Percentiles rank a stretch among this genome's conserved stretches.
These are phyloP conservation scores for Peribolospora baueri DNA, from an alignment of 768 basidiomycete genomes.

Conservation along the genomic window DNA sequence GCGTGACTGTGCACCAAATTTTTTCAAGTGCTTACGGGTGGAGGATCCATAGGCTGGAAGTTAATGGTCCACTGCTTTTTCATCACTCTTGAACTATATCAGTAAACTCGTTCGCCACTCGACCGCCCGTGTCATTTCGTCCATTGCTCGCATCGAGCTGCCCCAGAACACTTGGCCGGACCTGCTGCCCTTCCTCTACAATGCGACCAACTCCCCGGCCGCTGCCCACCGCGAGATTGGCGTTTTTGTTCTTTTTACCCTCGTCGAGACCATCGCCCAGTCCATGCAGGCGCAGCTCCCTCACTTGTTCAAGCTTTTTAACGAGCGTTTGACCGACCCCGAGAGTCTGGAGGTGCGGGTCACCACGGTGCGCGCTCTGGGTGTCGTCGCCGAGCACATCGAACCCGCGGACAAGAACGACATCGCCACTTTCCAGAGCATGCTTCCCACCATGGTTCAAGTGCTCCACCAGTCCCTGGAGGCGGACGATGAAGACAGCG, in stretches of 20 bases:
- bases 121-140: conserved; percentile 71
- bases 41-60: no score
- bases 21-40: no score
- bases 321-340: conserved; percentile 44
- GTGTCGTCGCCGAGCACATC: conserved; percentile 79
- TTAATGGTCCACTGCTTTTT: no score
- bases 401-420: conserved; percentile 64
- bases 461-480: conserved; percentile 70
- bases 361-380: conserved; percentile 72
- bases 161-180: conserved; percentile 53
- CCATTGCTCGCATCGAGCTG: conserved; percentile 74
- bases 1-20: no score
- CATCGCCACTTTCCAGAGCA: conserved; percentile 64
- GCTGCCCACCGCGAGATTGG: conserved; percentile 73
- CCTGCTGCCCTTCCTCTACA: conserved; percentile 65
- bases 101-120: conserved; percentile 83
- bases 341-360: conserved; percentile 76
- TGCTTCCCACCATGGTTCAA: conserved; percentile 66
- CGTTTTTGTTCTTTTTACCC: conserved; percentile 64
- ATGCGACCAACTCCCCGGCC: conserved; percentile 42
- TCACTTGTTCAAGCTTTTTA: conserved; percentile 57
- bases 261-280: conserved; percentile 76
- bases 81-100: conserved; percentile 1
- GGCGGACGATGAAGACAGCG: conserved; percentile 48
- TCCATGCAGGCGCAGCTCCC: conserved; percentile 31